These are phyloP conservation scores for Leishmania major DNA, from an alignment of 208 protist genomes.

Conservation along the genomic window DNA sequence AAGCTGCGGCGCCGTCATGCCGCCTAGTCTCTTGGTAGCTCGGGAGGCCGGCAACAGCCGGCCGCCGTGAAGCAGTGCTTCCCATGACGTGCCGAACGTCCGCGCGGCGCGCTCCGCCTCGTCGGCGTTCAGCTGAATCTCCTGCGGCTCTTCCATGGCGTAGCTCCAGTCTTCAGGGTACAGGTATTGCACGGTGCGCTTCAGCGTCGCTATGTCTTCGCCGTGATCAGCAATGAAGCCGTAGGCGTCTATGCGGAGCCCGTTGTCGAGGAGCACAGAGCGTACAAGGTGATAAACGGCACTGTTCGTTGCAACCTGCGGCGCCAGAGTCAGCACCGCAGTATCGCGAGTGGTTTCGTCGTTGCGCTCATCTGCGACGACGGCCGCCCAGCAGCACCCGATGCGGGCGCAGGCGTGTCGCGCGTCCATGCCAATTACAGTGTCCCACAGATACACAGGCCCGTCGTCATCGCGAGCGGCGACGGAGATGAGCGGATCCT, in stretches of 20 bases:
- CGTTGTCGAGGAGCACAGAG: constrained; percentile 15
- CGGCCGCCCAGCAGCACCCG: background rate
- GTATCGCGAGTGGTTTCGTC: constrained; percentile 14
- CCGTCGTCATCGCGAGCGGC: background rate
- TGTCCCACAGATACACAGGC: constrained; percentile 20
- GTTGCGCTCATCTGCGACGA: background rate
- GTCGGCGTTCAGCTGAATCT: constrained; percentile 10
- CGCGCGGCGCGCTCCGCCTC: constrained; percentile 13
- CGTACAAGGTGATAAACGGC: constrained; percentile 25
- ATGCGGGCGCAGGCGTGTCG: background rate
- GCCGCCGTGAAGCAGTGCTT: constrained; percentile 22
- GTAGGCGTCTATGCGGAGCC: constrained; percentile 22
- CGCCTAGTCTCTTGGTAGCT: constrained; percentile 35
- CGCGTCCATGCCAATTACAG: constrained; percentile 23
- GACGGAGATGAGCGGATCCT: constrained; percentile 17
- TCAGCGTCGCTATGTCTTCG: constrained; percentile 7
- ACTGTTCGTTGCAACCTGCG: constrained; percentile 19
- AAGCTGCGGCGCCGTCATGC: constrained; percentile 38
- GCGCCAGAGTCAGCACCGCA: constrained; percentile 28
- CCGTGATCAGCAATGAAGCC: constrained; percentile 29
- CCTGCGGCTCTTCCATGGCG: constrained; percentile 22
- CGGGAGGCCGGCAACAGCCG: constrained; percentile 27
- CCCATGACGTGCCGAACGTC: constrained; percentile 27
- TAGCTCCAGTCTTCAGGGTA: constrained; percentile 37
- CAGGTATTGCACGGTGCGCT: constrained; percentile 12